Evolutionary conservation across 2,329 filamentous ascomycete genomes (phyloP), one percentile per base, ranked within the genome.

Genomic region (Colletotrichum lentis): DNA sequence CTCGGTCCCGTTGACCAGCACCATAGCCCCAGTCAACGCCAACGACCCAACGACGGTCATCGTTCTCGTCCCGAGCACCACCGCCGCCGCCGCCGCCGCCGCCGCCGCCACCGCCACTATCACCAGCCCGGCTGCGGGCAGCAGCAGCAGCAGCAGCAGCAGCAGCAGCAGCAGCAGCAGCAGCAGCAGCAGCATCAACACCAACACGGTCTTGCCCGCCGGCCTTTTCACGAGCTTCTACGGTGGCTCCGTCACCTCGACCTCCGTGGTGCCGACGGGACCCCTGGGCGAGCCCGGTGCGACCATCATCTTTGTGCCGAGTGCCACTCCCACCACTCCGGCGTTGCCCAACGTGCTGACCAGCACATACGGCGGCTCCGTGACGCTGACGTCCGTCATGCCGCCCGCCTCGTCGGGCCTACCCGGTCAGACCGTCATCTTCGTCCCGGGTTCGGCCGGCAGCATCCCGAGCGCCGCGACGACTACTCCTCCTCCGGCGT

Each of bases 21-120:
- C 65, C 11, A 54, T 68, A 11, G 53, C 49, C 14, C 65, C 65
- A 7, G 55, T 49, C 41, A 68, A 68, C 43, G 27, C 37, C 22
- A 55, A 65, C 14, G 65, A 68, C 49, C 61, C 49, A 1, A 43
- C 39, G 7, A 68, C 65, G 1, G 62, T 68, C 35, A 64, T 68
- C 6, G 61, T 68, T 16, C 49, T 68, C 2, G 24, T 68, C 5
- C 65, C 65, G 1, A 68, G 65, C 20, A 35, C 35, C 10, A 59
- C 61, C 2, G 27, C 54, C 16, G 35, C 16, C 3, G 49, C 53
- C 22, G 31, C 20, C n/a, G n/a, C n/a, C n/a, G n/a, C n/a, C n/a
- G n/a, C n/a, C n/a, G n/a, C n/a, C n/a, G n/a, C n/a, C n/a, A n/a
- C n/a, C n/a, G n/a, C n/a, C n/a, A n/a, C n/a, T n/a, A n/a, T n/a